These are phyloP conservation scores for Extremus antarcticus DNA, from an alignment of 495 filamentous ascomycete genomes.

Conservation along the genomic window DNA sequence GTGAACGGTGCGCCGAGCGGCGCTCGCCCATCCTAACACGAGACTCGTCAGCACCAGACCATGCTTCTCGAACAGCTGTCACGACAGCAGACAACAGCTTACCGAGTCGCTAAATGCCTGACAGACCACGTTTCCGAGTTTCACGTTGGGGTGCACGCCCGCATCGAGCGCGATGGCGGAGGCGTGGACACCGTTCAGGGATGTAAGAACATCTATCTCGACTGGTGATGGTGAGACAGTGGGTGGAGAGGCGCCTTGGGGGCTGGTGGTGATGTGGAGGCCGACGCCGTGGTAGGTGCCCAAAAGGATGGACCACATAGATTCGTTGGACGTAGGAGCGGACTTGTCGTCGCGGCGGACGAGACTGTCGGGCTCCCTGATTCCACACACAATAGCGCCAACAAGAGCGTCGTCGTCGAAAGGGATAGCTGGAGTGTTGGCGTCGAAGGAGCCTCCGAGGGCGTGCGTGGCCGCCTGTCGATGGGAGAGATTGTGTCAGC, in stretches of 20 bases:
- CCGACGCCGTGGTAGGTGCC: neutral
- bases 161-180: neutral
- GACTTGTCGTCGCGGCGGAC: neutral
- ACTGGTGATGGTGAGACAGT: neutral
- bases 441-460: no score
- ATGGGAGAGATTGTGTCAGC: no score
- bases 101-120: neutral
- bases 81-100: neutral
- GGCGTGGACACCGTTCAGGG: neutral
- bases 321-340: no score
- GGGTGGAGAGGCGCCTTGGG: neutral
- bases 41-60: neutral
- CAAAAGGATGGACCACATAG: no score
- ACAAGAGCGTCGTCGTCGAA: no score
- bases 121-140: neutral
- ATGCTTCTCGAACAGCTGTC: no score
- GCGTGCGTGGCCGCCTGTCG: no score
- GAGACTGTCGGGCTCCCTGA: no score
- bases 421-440: no score
- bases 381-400: no score
- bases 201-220: neutral
- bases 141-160: neutral
- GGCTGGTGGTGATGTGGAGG: neutral
- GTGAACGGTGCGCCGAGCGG: neutral
- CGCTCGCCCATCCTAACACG: neutral